A percentile compares a stretch with the other conserved stretches of the same genome.
These are phyloP conservation scores for Theobroma cacao DNA, from an alignment of 345 rosid species.

Conservation along the genomic window DNA sequence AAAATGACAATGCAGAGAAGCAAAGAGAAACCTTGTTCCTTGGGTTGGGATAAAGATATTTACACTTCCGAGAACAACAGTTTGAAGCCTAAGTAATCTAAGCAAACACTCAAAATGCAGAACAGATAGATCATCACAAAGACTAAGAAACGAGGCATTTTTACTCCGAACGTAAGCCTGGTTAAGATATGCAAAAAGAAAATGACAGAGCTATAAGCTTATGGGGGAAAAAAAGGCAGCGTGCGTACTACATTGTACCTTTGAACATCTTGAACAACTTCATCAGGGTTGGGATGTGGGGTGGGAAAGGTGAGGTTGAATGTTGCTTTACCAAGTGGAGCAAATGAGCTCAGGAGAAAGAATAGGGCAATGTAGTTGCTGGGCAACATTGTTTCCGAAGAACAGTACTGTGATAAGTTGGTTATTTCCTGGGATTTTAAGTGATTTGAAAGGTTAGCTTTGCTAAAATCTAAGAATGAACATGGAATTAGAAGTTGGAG, in stretches of 20 bases:
- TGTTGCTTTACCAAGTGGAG: conserved; percentile 38
- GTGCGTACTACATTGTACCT: conserved; percentile 39
- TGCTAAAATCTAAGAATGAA: conserved; percentile 5
- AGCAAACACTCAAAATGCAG: not conserved
- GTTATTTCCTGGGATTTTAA: not conserved
- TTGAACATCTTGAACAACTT: conserved; percentile 73
- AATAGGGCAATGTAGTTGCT: conserved; percentile 51
- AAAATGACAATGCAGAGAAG: conserved; percentile 4
- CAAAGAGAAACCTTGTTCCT: not conserved
- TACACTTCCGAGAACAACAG: not conserved
- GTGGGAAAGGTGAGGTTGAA: conserved; percentile 52
- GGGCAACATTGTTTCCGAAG: conserved; percentile 26
- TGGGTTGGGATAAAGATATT: not conserved
- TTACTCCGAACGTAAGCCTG: not conserved
- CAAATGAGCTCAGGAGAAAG: conserved; percentile 37
- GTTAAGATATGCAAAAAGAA: not conserved
- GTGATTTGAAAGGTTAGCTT: not conserved
- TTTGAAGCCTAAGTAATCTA: not conserved
- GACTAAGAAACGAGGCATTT: not conserved
- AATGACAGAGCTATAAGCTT: conserved; percentile 5
- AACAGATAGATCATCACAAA: not conserved
- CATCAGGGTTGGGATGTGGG: conserved; percentile 77
- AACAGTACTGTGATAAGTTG: not conserved
- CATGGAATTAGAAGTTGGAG: not conserved
- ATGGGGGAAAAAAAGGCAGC: not conserved